A percentile compares a stretch with the other conserved stretches of the same genome.
phyloP scores from a whole-genome alignment of 192 early-diverging fungal genomes.

The Linnemannia hyalina region DNA sequence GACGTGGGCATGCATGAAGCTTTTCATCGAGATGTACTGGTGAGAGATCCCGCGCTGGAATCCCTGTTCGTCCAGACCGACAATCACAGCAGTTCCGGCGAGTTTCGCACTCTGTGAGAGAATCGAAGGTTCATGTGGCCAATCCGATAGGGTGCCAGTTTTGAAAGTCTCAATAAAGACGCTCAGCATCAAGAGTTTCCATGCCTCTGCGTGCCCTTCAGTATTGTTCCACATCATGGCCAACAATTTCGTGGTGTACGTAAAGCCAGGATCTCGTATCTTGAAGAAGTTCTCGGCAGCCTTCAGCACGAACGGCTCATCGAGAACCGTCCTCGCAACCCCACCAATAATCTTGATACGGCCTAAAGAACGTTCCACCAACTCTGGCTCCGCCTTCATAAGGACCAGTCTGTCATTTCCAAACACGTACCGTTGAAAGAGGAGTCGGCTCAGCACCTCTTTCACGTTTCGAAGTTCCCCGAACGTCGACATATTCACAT shows the following conservation, averaged over 20 bases:
- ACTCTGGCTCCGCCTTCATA: slow-evolving; percentile 1
- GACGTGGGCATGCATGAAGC: slow-evolving; percentile 21
- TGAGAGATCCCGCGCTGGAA: slow-evolving; percentile 14
- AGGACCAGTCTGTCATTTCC: slow-evolving; percentile 12
- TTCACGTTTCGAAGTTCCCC: not conserved
- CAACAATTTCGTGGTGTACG: not conserved
- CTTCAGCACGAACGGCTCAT: slow-evolving; percentile 26
- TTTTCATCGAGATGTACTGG: slow-evolving; percentile 21
- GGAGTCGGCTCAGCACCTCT: slow-evolving; percentile 6
- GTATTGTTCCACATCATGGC: slow-evolving; percentile 3
- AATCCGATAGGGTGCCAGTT: not conserved
- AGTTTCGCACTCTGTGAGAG: not conserved
- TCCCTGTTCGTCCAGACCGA: slow-evolving; percentile 17
- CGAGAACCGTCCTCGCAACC: slow-evolving; percentile 10
- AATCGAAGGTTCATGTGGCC: slow-evolving; percentile 11
- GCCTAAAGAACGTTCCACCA: slow-evolving; percentile 19
- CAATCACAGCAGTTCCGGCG: slow-evolving; percentile 5
- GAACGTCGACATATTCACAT: not conserved
- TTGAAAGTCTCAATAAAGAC: slow-evolving; percentile 15
- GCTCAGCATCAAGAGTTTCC: slow-evolving; percentile 13
- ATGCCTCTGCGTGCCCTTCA: slow-evolving; percentile 4
- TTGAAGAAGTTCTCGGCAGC: slow-evolving; percentile 27
- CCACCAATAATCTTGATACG: slow-evolving; percentile 17
- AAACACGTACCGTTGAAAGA: slow-evolving; percentile 32
- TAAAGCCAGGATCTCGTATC: slow-evolving; percentile 9